Evolutionary conservation across 2,329 filamentous ascomycete species (phyloP), one percentile per base, ranked within the genome.

Genomic region (Hypoxylon sp.): DNA sequence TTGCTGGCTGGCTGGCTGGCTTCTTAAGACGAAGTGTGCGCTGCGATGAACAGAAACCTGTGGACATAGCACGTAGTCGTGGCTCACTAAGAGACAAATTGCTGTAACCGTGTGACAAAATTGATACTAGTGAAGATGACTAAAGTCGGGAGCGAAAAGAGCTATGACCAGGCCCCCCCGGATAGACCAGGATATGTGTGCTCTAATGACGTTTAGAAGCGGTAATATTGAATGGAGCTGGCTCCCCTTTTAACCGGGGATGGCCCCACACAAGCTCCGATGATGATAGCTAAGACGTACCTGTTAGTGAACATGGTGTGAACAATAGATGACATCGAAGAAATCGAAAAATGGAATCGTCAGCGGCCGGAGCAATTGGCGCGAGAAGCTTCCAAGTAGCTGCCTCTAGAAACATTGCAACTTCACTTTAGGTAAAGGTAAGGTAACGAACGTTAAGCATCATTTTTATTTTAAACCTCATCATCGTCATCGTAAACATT

Each of bases 211-310:
- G 68, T 70, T 39, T 37, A 65, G 32, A 51, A 46, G 54, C 8
- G 56, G 64, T 61, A 58, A 62, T 46, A 35, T 21, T 60, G 31
- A 29, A 21, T 53, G 54, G 50, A 59, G 19, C 44, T 62, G 47
- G 27, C 17, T 47, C 19, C 44, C 39, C 31, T 52, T 62, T 65
- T 62, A 61, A 58, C 61, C 50, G 50, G 67, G 59, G 55, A 46
- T 19, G 35, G 65, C 56, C 62, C 68, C 68, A 70, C 65, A 70
- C 54, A 57, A 70, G 68, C 68, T 70, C 65, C 55, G 63, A 44
- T 67, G n/a, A 39, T 59, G 39, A 39, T 55, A 55, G 24, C 39
- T 32, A 32, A 50, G 47, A 50, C 24, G 6, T 50, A n/a, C n/a
- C n/a, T n/a, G n/a, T n/a, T n/a, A n/a, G n/a, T n/a, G n/a, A n/a